These are phyloP conservation scores for Cyanidioschyzon merolae DNA, from an alignment of 23 red algal genomes.

Conservation along the genomic window DNA sequence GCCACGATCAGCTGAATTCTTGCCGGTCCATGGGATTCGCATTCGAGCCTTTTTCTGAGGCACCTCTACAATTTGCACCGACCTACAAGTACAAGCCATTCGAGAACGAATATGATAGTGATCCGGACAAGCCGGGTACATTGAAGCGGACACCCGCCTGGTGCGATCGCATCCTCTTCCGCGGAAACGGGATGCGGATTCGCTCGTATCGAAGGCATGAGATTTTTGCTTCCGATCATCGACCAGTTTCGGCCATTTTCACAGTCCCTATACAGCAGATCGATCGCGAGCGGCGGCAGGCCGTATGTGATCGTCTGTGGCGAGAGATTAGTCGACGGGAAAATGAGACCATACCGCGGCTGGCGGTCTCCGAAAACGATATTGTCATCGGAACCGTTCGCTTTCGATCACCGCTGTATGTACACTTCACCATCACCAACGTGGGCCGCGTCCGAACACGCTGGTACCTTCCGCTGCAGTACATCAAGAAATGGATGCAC, in stretches of 20 bases:
- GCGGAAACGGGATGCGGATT: slow-evolving; percentile 28
- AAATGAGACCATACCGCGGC: slow-evolving; percentile 16
- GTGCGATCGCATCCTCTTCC: slow-evolving; percentile 68
- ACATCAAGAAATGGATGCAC: slow-evolving; percentile 14
- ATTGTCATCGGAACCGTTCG: slow-evolving; percentile 15
- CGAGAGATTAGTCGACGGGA: slow-evolving; percentile 22
- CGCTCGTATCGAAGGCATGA: slow-evolving; percentile 55
- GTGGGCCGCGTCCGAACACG: slow-evolving; percentile 21
- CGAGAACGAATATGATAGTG: slow-evolving; percentile 42
- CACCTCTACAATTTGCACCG: slow-evolving; percentile 51
- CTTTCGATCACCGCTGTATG: slow-evolving; percentile 10
- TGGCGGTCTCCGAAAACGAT: slow-evolving; percentile 20
- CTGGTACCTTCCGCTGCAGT: slow-evolving; percentile 18
- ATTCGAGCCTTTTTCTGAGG: slow-evolving; percentile 71
- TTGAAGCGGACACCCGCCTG: slow-evolving; percentile 67
- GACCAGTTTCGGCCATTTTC: slow-evolving; percentile 61
- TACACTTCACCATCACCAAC: slow-evolving; percentile 14
- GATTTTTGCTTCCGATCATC: slow-evolving; percentile 80
- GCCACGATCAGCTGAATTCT: slow-evolving; percentile 62
- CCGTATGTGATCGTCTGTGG: slow-evolving; percentile 16
- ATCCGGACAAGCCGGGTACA: slow-evolving; percentile 29
- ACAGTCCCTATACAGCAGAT: slow-evolving; percentile 24
- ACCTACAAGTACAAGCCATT: slow-evolving; percentile 65
- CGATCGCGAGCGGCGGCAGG: slow-evolving; percentile 18
- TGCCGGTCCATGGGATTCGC: slow-evolving; percentile 32